A percentile compares a stretch with the other conserved stretches of the same genome.
These are phyloP conservation scores for Populus hybrid DNA, from an alignment of 441 rosid genomes.

Conservation along the genomic window DNA sequence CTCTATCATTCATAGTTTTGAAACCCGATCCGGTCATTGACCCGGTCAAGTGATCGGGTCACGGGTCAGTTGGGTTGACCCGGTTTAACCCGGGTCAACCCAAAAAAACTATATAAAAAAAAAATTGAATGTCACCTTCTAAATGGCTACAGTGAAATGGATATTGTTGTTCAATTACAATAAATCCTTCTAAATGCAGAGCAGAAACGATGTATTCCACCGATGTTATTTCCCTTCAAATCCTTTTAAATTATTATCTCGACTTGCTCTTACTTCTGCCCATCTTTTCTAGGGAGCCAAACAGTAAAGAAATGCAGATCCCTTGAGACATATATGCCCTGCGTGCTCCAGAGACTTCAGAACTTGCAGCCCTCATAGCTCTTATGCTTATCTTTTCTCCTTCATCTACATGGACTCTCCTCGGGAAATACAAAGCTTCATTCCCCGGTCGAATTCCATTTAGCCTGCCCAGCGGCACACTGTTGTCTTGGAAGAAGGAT, in stretches of 20 bases:
- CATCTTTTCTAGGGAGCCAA: conserved; percentile 36
- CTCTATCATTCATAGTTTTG: too few species aligned
- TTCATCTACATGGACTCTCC: conserved; percentile 21
- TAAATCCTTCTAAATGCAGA: background rate
- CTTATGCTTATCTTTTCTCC: conserved; percentile 5
- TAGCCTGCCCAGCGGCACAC: conserved; percentile 42
- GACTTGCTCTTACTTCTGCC: conserved; percentile 37
- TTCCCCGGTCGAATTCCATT: conserved; percentile 38
- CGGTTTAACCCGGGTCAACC: too few species aligned
- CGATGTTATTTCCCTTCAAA: background rate
- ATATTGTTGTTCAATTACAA: background rate
- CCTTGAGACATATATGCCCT: conserved; percentile 30
- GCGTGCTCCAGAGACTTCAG: conserved; percentile 14
- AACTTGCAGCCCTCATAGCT: background rate
- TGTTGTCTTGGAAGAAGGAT: conserved; percentile 49
- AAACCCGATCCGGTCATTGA: too few species aligned
- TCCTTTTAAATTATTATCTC: background rate
- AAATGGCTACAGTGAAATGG: background rate
- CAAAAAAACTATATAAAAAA: too few species aligned
- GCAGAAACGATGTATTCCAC: background rate
- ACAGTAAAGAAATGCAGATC: conserved; percentile 47
- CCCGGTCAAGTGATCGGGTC: too few species aligned
- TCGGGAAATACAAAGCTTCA: conserved; percentile 27
- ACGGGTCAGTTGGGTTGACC: too few species aligned
- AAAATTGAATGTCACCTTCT: too few species aligned